phyloP scores from a whole-genome alignment of 352 stramenopile genomes.

The Phytophthora capsici region DNA sequence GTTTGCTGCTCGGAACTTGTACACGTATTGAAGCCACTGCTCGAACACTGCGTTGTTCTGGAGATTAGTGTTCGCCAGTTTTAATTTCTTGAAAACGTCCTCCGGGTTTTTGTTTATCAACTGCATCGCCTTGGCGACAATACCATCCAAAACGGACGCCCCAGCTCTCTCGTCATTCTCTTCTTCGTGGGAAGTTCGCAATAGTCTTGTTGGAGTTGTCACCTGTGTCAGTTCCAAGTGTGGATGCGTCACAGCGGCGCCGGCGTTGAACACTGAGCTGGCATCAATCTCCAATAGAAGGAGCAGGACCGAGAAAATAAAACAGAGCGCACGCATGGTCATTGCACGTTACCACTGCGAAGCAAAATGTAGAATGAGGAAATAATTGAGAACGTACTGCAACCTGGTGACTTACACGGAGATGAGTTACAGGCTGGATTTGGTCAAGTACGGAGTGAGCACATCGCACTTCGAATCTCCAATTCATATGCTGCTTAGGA shows the following conservation, averaged over 20 bases:
- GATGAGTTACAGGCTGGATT: too few relatives aligned
- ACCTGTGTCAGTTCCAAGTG: not conserved
- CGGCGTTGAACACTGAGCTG: not conserved
- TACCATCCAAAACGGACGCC: not conserved
- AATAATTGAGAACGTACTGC: not conserved
- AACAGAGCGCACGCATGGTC: not conserved
- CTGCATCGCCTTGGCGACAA: not conserved
- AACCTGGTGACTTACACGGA: too few relatives aligned
- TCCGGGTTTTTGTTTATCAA: not conserved
- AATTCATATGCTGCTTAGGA: not conserved
- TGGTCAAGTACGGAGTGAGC: not conserved
- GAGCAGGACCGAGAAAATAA: not conserved
- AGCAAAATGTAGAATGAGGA: not conserved
- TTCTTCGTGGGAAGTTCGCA: not conserved
- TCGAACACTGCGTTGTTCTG: not conserved
- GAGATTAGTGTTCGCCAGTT: not conserved
- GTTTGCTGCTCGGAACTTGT: not conserved
- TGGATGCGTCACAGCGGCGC: not conserved
- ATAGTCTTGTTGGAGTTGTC: not conserved
- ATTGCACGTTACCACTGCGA: too few relatives aligned
- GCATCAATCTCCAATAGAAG: not conserved
- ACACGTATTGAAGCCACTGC: constrained; percentile 4
- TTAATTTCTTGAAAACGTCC: not conserved
- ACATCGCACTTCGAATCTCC: not conserved
- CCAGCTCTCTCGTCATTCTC: not conserved